These are phyloP conservation scores for Ceratocystis albifundus DNA, from an alignment of 2,329 filamentous ascomycete species.

Conservation along the genomic window DNA sequence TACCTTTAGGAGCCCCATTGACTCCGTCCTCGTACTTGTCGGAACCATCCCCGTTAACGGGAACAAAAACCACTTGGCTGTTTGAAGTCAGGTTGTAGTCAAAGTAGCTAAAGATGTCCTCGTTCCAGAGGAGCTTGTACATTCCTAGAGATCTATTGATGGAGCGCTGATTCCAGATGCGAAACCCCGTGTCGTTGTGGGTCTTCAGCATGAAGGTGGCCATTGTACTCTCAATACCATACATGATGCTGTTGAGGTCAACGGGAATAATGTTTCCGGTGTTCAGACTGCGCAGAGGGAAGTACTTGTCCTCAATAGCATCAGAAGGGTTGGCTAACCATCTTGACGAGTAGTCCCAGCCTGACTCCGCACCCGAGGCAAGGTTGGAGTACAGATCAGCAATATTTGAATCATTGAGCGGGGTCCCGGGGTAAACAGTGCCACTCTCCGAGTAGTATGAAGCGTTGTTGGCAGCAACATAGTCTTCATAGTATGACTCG, in stretches of 20 bases:
- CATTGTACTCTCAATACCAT: constrained; percentile 52
- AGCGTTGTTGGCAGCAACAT: constrained; percentile 50
- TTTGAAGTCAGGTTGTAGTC: constrained; percentile 55
- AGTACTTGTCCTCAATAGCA: constrained; percentile 48
- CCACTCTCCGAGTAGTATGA: constrained; percentile 51
- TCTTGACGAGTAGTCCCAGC: constrained; percentile 52
- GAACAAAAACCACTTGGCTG: constrained; percentile 43
- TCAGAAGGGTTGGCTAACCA: constrained; percentile 48
- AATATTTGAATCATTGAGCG: constrained; percentile 43
- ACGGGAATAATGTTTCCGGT: constrained; percentile 48
- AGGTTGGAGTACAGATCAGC: constrained; percentile 48
- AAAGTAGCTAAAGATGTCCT: constrained; percentile 51
- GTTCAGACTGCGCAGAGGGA: constrained; percentile 54
- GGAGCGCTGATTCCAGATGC: constrained; percentile 41
- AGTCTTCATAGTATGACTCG: constrained; percentile 57
- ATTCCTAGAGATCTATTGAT: constrained; percentile 48
- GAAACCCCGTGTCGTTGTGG: constrained; percentile 41
- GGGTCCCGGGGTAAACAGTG: constrained; percentile 44
- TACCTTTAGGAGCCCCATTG: constrained; percentile 36
- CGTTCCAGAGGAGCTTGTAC: constrained; percentile 53
- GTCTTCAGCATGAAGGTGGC: constrained; percentile 41
- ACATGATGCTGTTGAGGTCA: constrained; percentile 57
- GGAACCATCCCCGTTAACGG: constrained; percentile 14
- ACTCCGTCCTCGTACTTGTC: constrained; percentile 26
- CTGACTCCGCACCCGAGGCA: constrained; percentile 53